Conservation (phyloP, 2,329 filamentous ascomycete species). For the Chaetomiaceae sp. region DNA sequence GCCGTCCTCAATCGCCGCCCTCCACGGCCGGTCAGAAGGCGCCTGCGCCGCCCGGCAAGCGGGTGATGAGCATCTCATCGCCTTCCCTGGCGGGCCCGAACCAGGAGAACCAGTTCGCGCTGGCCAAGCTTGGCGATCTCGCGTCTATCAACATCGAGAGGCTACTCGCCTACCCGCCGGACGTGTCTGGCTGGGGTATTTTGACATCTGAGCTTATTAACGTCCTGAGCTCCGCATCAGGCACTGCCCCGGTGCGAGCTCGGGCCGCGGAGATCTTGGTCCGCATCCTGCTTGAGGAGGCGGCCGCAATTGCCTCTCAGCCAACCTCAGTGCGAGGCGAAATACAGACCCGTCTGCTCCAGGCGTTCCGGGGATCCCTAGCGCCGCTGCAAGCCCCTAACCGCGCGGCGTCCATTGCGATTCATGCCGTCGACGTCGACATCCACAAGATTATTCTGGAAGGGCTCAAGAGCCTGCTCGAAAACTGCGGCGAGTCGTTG, state of each 20-base stretch:
- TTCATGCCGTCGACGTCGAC: conserved; percentile 62
- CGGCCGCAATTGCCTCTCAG: conserved; percentile 48
- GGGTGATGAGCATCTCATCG: conserved; percentile 43
- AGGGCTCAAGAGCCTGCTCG: conserved; percentile 72
- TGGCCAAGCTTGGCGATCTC: conserved; percentile 68
- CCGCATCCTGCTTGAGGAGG: conserved; percentile 51
- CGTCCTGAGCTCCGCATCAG: conserved; percentile 42
- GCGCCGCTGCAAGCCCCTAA: conserved; percentile 49
- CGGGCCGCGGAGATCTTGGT: conserved; percentile 61
- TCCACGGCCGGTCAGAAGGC: conserved; percentile 30
- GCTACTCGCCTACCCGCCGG: conserved; percentile 59
- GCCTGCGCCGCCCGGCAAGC: conserved; percentile 35
- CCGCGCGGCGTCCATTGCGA: conserved; percentile 48
- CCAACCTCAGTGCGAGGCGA: conserved; percentile 45
- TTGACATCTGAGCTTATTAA: conserved; percentile 52
- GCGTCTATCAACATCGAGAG: conserved; percentile 69
- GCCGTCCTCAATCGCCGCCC: conserved; percentile 33
- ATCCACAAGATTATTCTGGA: conserved; percentile 77
- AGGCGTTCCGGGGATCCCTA: conserved; percentile 58
- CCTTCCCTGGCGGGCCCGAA: conserved; percentile 43
- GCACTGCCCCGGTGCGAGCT: conserved; percentile 47
- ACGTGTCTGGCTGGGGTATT: conserved; percentile 68
- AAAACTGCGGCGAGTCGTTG: conserved; percentile 80
- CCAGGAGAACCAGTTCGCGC: conserved; percentile 59
- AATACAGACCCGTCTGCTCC: conserved; percentile 67